phyloP scores from a whole-genome alignment of 1,284 basidiomycete genomes.

The Takashimella tepidaria region DNA sequence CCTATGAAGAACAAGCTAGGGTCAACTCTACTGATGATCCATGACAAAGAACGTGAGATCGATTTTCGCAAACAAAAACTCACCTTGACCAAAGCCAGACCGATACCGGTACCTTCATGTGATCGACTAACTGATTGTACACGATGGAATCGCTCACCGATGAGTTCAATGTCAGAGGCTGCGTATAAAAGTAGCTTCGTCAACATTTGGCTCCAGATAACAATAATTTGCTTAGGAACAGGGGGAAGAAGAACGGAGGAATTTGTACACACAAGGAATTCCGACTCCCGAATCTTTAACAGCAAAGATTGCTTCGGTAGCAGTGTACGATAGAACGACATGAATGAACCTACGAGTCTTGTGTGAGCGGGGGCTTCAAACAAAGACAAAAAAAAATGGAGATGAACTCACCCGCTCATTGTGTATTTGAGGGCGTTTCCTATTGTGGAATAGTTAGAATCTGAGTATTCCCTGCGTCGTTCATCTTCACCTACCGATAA shows the following conservation, averaged over 20 bases:
- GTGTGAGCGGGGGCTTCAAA: neutral
- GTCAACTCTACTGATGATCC: too few species aligned
- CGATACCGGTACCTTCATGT: constrained; percentile 48
- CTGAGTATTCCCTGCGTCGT: too few species aligned
- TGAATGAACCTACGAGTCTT: constrained; percentile 15
- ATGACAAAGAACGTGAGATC: too few species aligned
- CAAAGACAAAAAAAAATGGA: too few species aligned
- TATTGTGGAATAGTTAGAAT: too few species aligned
- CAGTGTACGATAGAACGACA: constrained; percentile 27
- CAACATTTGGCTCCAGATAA: neutral
- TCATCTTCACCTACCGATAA: constrained; percentile 27
- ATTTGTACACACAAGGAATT: too few species aligned
- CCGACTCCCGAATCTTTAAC: constrained; percentile 49
- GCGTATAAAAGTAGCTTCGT: neutral
- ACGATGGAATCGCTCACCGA: constrained; percentile 48
- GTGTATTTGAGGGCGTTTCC: constrained; percentile 48
- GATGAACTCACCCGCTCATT: constrained; percentile 24
- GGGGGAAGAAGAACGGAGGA: too few species aligned
- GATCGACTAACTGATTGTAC: constrained; percentile 39
- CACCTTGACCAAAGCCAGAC: constrained; percentile 34
- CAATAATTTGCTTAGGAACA: too few species aligned
- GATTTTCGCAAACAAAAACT: too few species aligned
- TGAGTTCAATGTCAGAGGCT: constrained; percentile 32
- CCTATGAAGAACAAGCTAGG: too few species aligned
- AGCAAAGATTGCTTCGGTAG: constrained; percentile 26